Base-by-base conservation (phyloP, 164 flowering plant genomes). In the Annona cherimola region DNA sequence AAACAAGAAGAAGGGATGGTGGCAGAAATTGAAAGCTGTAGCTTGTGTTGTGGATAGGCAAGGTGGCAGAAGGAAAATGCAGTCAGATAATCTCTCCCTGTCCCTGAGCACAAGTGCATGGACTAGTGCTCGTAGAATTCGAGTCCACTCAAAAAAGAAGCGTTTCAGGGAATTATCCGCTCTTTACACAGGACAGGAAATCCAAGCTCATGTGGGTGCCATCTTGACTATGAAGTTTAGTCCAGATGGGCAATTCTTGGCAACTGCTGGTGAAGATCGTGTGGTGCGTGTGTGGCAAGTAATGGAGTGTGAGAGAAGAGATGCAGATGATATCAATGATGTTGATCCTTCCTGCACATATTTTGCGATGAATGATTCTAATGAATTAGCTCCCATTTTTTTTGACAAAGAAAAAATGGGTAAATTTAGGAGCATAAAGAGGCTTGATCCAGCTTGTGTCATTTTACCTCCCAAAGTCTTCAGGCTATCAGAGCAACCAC, bases 211-310 rank as follows among this genome's bases (percentile, higher is more conserved):
- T 70, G 75, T 82, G 14, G 99, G 99, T 68, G 69, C 91, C 61
- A 91, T 95, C 60, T 75, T 84, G 82, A 76, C 93, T 0, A 90
- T 95, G 99, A 95, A 95, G 74, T 95, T 95, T 76, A 95, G 98
- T 81, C 90, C 79, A 50, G 94, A 95, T 83, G 98, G 98, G 20
- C 81, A 84, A 75, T 90, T 83, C 75, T 79, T 95, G 69, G 98
- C 98, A 11, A 93, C 88, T 76, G 99, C 90, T 4, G 97, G 99
- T 40, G 95, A 90, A 78, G 99, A 95, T 81, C 81, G 89, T 43
- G 61, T 95, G 69, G 92, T 95, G 43, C 83, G 93, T 40, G 66
- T 91, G 11, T 95, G 99, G 99, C 83, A 84, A 74, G 94, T 95
- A 63, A 75, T 88, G 71, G 95, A 90, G 76, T 86, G 83, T 66